These are phyloP conservation scores for Termitomyces sp. DNA, from an alignment of 768 basidiomycete species.

Conservation along the genomic window DNA sequence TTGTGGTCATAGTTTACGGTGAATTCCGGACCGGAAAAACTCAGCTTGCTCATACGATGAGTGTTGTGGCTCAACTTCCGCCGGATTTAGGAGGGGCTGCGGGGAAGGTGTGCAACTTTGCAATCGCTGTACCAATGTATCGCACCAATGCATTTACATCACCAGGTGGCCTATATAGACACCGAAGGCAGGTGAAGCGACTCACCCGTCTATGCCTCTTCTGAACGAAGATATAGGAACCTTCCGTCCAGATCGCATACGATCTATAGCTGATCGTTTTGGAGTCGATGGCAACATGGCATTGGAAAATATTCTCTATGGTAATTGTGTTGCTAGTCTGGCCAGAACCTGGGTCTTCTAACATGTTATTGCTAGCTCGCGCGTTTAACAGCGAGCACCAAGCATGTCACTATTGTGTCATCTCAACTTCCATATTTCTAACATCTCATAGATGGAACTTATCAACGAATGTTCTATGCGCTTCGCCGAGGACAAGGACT, in stretches of 20 bases:
- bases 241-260: constrained; percentile 92
- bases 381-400: constrained; percentile 94
- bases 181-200: constrained; percentile 58
- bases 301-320: constrained; percentile 90
- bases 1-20: constrained; percentile 67
- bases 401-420: constrained; percentile 33
- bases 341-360: constrained; percentile 3
- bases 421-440: constrained; percentile 1
- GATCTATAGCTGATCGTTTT: constrained; percentile 88
- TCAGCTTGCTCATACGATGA: constrained; percentile 94
- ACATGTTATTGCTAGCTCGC: constrained; percentile 50
- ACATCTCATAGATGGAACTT: constrained; percentile 69
- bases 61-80: constrained; percentile 86
- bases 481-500: constrained; percentile 89
- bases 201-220: constrained; percentile 1
- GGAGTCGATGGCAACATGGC: constrained; percentile 89
- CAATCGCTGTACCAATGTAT: not conserved
- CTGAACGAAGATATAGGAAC: constrained; percentile 52
- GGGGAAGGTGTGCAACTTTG: constrained; percentile 58
- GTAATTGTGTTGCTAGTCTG: constrained; percentile 29
- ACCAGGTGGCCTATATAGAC: constrained; percentile 86
- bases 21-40: constrained; percentile 97
- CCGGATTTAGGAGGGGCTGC: constrained; percentile 86
- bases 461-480: constrained; percentile 87
- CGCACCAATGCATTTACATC: not conserved